Evolutionary conservation across 2,329 filamentous ascomycete genomes (phyloP), one percentile per base, ranked within the genome.

Genomic region (Bipolaris zeicola): DNA sequence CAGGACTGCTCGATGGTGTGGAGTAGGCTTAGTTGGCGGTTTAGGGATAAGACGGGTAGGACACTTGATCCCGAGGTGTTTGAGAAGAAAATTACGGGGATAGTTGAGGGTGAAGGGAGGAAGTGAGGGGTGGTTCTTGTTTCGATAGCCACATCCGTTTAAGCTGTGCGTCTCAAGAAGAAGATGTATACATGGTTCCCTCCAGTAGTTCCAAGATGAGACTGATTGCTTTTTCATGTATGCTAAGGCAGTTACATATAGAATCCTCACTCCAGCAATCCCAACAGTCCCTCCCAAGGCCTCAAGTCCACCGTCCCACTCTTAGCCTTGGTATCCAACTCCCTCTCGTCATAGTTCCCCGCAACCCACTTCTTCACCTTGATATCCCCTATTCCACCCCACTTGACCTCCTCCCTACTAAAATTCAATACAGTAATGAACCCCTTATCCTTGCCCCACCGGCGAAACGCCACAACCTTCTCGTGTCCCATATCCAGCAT

Each of bases 41-140:
- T 84, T 72, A 78, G 72, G 51, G 80, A 82, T 51, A 77, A 77
- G 68, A 84, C 81, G 1, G 81, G 81, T 2, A 72, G 80, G 38
- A 69, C 72, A 3, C 62, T 83, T 24, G 72, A 77, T 60, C 73
- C 79, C 1, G 74, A 79, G 3, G 74, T 79, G 20, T 74, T 82
- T 33, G 70, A 74, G 62, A 72, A 76, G 58, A 81, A 79, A 66
- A 72, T 82, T 45, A 69, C 64, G 0, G 71, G 71, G 2, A 20
- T 14, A 6, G 46, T 68, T 11, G 60, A 63, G 22, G 46, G 52
- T 1, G 57, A 61, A 39, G 26, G 36, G 5, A 50, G 37, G 26
- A 28, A 52, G 44, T 33, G 3, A 33, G 5, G 5, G 2, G 8
- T n/a, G n/a, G 11, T 33, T 31, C 14, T 44, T n/a, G 22, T 5